A percentile compares a stretch with the other conserved stretches of the same genome.
phyloP scores from a whole-genome alignment of 176 grass and related monocot genomes.

The Bolboschoenus planiculmis region DNA sequence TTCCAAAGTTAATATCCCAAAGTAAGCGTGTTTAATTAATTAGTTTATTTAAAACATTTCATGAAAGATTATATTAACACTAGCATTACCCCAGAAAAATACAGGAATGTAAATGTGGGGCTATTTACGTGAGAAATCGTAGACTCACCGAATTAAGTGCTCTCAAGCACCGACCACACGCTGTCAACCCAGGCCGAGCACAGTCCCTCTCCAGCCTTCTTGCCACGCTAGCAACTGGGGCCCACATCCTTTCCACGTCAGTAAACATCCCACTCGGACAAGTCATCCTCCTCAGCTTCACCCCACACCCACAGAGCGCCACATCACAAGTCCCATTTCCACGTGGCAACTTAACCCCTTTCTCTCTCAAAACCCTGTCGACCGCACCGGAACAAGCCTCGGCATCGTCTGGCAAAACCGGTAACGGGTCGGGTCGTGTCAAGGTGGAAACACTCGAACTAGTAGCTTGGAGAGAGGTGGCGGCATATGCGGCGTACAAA shows the following conservation, averaged over 20 bases:
- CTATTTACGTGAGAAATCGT: background rate
- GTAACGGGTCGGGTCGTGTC: constrained; percentile 39
- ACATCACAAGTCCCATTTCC: constrained; percentile 66
- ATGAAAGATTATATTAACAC: background rate
- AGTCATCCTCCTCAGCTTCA: constrained; percentile 52
- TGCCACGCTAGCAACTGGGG: constrained; percentile 12
- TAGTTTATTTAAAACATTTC: background rate
- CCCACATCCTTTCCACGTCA: constrained; percentile 30
- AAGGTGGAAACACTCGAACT: background rate
- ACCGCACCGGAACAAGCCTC: constrained; percentile 53
- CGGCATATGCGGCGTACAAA: constrained; percentile 77
- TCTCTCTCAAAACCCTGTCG: constrained; percentile 49
- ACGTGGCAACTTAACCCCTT: constrained; percentile 38
- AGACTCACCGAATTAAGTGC: constrained; percentile 58
- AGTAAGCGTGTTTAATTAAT: background rate
- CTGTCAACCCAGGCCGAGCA: constrained; percentile 34
- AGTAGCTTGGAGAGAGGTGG: constrained; percentile 40
- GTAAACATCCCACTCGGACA: constrained; percentile 30
- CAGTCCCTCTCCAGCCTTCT: constrained; percentile 50
- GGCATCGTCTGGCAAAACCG: constrained; percentile 54
- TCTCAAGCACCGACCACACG: constrained; percentile 66
- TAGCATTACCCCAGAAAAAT: background rate
- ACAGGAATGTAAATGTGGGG: background rate
- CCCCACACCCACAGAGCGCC: constrained; percentile 76
- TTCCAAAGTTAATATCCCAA: background rate